Base-by-base conservation (phyloP, 306 rosid species). In the Trifolium repens region DNA sequence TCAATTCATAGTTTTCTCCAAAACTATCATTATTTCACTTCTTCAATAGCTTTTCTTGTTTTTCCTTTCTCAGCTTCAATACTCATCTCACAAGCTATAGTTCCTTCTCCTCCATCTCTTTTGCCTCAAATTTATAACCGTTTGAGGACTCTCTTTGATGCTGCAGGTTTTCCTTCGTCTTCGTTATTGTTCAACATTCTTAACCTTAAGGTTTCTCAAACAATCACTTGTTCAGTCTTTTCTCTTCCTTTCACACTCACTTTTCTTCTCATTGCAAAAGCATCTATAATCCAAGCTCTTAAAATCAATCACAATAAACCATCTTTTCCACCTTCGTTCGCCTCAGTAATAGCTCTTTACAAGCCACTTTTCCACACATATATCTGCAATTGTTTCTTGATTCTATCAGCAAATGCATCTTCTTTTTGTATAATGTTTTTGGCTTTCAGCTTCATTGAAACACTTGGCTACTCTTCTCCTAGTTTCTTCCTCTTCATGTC, bases 231-330 rank as follows among this genome's bases (percentile, higher is more conserved):
- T 62, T 86, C 93, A 17, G 63, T 94, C 65, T 15, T 81, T 57
- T 75, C 98, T 11, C 85, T 94, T 27, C 98, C 98, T 43, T 94
- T 94, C 42, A 71, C 98, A 54, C 88, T 94, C 71, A 76, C 91
- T 17, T 87, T 91, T 80, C 88, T 94, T 67, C 90, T 94, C 69
- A 2, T 89, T 32, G 84, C 96, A 46, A 94, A 91, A 85, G 87
- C 97, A 26, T 80, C 64, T 9, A 80, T 83, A 54, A 85, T 91
- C 69, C 90, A 87, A 14, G 87, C 84, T n/a, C 88, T 91, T 27
- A 68, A 68, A 46, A 15, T 46, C 69, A 81, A 76, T 71, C 84
- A 58, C 32, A 66, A 78, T 3, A 91, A 90, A 62, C 79, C 77
- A 13, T n/a, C 65, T 72, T 78, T 32, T 5, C 35, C 76, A 15